Evolutionary conservation across 192 early-diverging fungal genomes (phyloP).

Genomic region (Umbelopsis isabellina): DNA sequence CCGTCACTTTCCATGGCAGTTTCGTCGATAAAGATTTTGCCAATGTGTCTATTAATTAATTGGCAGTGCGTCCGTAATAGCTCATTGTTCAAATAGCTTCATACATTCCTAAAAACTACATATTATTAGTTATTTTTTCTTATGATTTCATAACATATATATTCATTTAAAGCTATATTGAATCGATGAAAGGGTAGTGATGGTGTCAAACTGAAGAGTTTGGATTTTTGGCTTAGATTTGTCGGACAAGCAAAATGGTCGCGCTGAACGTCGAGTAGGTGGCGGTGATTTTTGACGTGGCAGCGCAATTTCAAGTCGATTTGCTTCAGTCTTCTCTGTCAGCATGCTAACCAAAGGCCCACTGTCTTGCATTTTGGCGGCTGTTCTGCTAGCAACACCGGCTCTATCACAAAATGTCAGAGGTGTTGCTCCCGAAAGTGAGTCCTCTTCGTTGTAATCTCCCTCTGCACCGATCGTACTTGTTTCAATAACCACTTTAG

Average conservation of each 20-base stretch:
- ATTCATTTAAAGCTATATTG: not conserved
- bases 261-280: too few species aligned
- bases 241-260: too few species aligned
- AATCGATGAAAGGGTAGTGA: not conserved
- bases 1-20: constrained; percentile 56
- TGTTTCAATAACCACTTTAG: not conserved
- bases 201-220: not conserved
- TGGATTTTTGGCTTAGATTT: too few species aligned
- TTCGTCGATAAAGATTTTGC: constrained; percentile 15
- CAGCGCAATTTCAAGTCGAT: not conserved
- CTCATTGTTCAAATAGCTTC: not conserved
- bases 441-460: not conserved
- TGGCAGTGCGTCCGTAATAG: not conserved
- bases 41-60: constrained; percentile 8
- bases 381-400: constrained; percentile 9
- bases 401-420: constrained; percentile 2
- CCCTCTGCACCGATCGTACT: not conserved
- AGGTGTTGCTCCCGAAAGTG: constrained; percentile 33
- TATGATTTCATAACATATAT: not conserved
- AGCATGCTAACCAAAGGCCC: constrained; percentile 4
- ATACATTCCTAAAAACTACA: not conserved
- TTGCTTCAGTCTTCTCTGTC: not conserved
- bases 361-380: constrained; percentile 27
- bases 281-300: constrained; percentile 13
- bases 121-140: not conserved